Conservation (phyloP, 1,139 yeast species). For the Groenewaldozyma sp. region DNA sequence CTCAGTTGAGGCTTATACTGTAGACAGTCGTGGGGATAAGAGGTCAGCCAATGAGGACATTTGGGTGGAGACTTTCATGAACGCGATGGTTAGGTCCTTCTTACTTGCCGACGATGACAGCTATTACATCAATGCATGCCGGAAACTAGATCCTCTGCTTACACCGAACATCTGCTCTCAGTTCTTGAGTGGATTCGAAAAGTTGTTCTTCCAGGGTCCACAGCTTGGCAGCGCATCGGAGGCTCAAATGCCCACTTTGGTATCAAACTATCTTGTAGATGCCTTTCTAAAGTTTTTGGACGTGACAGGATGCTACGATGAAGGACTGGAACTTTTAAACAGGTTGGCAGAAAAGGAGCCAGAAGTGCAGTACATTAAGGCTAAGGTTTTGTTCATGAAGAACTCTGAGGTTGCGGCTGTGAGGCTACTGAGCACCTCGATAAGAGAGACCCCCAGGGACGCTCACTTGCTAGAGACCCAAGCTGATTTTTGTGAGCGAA, state of each 20-base stretch:
- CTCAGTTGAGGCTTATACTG: conserved; percentile 67
- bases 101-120: conserved; percentile 62
- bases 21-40: conserved; percentile 45
- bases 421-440: conserved; percentile 50
- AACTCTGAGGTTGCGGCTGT: conserved; percentile 80
- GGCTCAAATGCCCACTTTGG: conserved; percentile 58
- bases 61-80: conserved; percentile 79
- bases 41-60: conserved; percentile 26
- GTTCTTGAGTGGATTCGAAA: conserved; percentile 53
- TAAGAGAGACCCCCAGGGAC: conserved; percentile 52
- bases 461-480: conserved; percentile 50
- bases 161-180: conserved; percentile 32
- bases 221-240: conserved; percentile 52
- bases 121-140: conserved; percentile 50
- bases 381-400: conserved; percentile 47
- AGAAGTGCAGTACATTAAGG: conserved; percentile 50
- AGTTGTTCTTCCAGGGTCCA: conserved; percentile 57
- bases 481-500: conserved; percentile 59
- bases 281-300: conserved; percentile 58
- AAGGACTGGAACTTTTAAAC: conserved; percentile 47
- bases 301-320: conserved; percentile 54
- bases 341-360: conserved; percentile 37
- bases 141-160: conserved; percentile 56
- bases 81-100: conserved; percentile 62
- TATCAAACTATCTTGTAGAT: conserved; percentile 69